Base-by-base conservation (phyloP, 1,284 basidiomycete genomes). In the Moesziomyces sp. region DNA sequence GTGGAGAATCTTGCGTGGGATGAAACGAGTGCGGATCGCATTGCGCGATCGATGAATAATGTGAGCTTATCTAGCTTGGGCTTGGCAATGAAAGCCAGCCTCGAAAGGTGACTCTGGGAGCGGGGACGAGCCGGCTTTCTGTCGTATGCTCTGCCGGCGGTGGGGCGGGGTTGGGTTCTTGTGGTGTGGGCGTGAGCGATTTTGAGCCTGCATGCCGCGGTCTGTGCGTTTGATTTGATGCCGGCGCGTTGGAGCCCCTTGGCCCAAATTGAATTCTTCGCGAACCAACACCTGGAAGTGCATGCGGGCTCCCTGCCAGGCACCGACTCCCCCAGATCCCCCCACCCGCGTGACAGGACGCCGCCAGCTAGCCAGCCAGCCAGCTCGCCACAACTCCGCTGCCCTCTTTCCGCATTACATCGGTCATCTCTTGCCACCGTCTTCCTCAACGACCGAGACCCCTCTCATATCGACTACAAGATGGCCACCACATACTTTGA, bases 401-500 rank as follows among this genome's bases (percentile, higher is more conserved):
- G 33, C 33, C 16, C 5, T 10, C 16, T 24, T 9, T 28, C 35
- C 26, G 33, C 24, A 28, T 19, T 9, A 38, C 28, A 21, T 43
- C 26, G 45, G 28, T 4, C 50, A 26, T 33, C 45, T 14, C 18
- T 28, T 28, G 52, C 19, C 23, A 40, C 19, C 40, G 45, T 43
- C 42, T 30, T 10, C 11, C 38, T 11, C 38, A 18, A 46, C 6
- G 28, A 33, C 30, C 30, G 30, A 11, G 2, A 3, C 4, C 18
- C 24, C 40, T 7, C n/a, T 11, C 18, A 46, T 18, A 24, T 50
- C 21, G 33, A 38, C 4, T 10, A 21, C 46, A 71, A 61, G 45
- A 67, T 57, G 69, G 26, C 69, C 10, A 51, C 59, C 28, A 73
- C 69, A 18, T 70, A 60, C 48, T 78, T 74, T 45, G 76, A 73